Percentiles rank a stretch among this genome's conserved stretches.
Conservation (phyloP, 306 rosid genomes). For the Gastrolobium villosum region DNA sequence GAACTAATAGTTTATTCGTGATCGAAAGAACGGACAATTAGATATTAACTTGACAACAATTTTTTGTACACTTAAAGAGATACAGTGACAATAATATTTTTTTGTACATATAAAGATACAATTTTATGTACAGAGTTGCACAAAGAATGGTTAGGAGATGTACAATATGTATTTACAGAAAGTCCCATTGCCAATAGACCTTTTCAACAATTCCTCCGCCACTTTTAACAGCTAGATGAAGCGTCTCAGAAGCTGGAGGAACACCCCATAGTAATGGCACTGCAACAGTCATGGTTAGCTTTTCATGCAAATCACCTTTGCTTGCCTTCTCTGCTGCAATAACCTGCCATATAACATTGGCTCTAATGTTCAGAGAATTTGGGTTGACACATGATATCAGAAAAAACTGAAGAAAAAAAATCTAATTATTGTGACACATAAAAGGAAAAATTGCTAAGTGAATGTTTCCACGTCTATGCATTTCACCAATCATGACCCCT, state of each 20-base stretch:
- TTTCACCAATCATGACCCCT: neutral
- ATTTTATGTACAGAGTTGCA: constrained; percentile 74
- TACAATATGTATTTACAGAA: constrained; percentile 64
- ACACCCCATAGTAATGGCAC: constrained; percentile 99
- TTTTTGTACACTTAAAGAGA: constrained; percentile 33
- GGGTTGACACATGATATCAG: neutral
- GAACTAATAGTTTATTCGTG: too few relatives aligned
- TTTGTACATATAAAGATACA: constrained; percentile 53
- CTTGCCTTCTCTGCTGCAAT: constrained; percentile 89
- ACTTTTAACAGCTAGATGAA: constrained; percentile 95
- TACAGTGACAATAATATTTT: constrained; percentile 35
- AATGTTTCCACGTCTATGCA: neutral
- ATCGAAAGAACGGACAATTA: constrained; percentile 12
- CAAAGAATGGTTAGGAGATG: constrained; percentile 74
- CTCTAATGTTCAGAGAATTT: constrained; percentile 24
- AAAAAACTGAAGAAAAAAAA: neutral
- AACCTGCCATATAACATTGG: constrained; percentile 61
- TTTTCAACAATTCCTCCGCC: constrained; percentile 99
- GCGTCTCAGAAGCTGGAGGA: constrained; percentile 97
- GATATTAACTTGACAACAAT: constrained; percentile 36
- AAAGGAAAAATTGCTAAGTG: constrained; percentile 9
- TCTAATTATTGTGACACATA: constrained; percentile 11
- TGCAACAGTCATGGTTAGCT: constrained; percentile 96
- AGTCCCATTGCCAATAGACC: constrained; percentile 97
- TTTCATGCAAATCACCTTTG: constrained; percentile 91